A percentile compares a stretch with the other conserved stretches of the same genome.
phyloP scores from a whole-genome alignment of 2,329 filamentous ascomycete species.

The Calonectria montana region DNA sequence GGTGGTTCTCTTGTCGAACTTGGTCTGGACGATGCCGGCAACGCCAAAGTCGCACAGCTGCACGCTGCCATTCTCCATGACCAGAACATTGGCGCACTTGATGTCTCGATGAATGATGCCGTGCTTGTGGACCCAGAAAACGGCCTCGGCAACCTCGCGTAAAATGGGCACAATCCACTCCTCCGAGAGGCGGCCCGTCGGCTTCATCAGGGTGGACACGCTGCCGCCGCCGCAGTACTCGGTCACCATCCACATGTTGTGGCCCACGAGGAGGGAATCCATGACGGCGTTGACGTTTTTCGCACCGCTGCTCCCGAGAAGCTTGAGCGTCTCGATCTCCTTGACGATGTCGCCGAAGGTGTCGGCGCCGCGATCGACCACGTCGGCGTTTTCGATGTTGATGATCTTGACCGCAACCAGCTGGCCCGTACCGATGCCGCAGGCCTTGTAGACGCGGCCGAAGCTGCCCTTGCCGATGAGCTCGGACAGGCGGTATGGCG shows the following conservation, averaged over 20 bases:
- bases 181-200: constrained; percentile 74
- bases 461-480: constrained; percentile 82
- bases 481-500: constrained; percentile 76
- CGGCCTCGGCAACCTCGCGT: constrained; percentile 73
- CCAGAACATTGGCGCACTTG: constrained; percentile 83
- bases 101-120: constrained; percentile 79
- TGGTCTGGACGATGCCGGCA: constrained; percentile 80
- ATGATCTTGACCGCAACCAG: constrained; percentile 85
- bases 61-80: constrained; percentile 80
- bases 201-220: constrained; percentile 78
- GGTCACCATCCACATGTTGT: constrained; percentile 88
- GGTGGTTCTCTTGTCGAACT: constrained; percentile 81
- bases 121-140: constrained; percentile 75
- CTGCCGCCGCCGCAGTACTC: constrained; percentile 89
- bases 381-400: constrained; percentile 83
- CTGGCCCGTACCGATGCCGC: constrained; percentile 55
- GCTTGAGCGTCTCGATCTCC: constrained; percentile 75
- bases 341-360: constrained; percentile 78
- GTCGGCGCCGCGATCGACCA: constrained; percentile 72
- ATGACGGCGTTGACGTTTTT: constrained; percentile 85
- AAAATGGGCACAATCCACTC: constrained; percentile 77
- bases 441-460: constrained; percentile 78
- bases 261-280: constrained; percentile 80
- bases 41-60: constrained; percentile 90
- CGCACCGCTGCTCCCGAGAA: constrained; percentile 79